Base-by-base conservation (phyloP, 2,329 filamentous ascomycete species). In the Fusarium anthophilum region DNA sequence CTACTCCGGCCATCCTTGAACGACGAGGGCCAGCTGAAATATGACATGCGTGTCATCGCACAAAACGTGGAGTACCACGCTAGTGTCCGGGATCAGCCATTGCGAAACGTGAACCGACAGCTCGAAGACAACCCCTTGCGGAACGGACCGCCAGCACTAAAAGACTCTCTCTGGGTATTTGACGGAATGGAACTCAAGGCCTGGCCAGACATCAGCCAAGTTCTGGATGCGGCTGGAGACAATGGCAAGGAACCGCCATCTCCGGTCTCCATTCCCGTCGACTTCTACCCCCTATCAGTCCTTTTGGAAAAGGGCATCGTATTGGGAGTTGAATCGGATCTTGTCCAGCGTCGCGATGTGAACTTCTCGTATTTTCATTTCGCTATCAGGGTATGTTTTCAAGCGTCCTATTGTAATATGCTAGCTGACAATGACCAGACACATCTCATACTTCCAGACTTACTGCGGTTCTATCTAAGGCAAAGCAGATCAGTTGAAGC, bases 31-130 rank as follows among this genome's bases (percentile, higher is more conserved):
- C 93, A 95, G 76, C 87, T 98, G 58, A 98, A 98, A 84, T 99
- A 99, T 80, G 96, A 98, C 80, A 99, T 99, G 96, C 93, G 95
- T 15, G 93, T 98, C 67, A 93, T 99, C 79, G 95, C 95, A 18
- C 94, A 98, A 78, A 97, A 97, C 78, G 95, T 98, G 45, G 96
- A 99, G 81, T 98, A 96, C 78, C 98, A 98, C 81, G 92, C 92
- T 61, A 91, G 96, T 77, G 97, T 97, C 91, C 91, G 95, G 73
- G 96, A 99, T 79, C 93, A 97, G 78, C 91, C 90, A 12, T 55
- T 82, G 74, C 75, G 83, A 71, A 84, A 77, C 67, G 76, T 68
- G 69, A 84, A 68, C 37, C 73, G 77, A 28, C 72, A 72, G 39
- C 73, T 72, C 9, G 78, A 81, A 48, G 78, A 79, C 24, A 53